These are phyloP conservation scores for Cyclanthera cordifolia DNA, from an alignment of 306 rosid genomes.

Conservation along the genomic window DNA sequence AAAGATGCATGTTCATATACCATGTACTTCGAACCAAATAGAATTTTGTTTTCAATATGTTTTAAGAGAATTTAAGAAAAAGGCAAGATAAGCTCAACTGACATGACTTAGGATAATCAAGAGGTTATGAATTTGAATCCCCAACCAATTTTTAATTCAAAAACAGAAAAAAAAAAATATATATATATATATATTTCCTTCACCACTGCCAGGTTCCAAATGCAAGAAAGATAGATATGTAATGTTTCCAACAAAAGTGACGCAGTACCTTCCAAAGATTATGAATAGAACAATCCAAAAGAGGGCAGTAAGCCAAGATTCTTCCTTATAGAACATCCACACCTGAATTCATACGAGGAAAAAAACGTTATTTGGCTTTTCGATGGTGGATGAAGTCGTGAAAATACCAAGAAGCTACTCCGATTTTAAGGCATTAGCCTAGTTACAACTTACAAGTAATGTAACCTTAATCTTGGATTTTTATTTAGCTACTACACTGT, in stretches of 20 bases:
- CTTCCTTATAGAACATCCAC: conserved; percentile 70
- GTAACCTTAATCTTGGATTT: no score
- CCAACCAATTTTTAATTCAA: no score
- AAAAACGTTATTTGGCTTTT: background rate
- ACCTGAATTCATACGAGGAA: conserved; percentile 36
- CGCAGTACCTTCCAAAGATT: conserved; percentile 70
- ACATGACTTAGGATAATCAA: no score
- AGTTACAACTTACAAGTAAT: background rate
- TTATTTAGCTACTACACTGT: background rate
- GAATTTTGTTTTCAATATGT: background rate
- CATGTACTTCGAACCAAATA: background rate
- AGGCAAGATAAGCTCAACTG: no score
- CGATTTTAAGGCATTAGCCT: background rate
- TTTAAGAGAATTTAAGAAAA: background rate
- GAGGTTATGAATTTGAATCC: no score
- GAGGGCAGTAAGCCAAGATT: conserved; percentile 41
- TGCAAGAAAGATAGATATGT: background rate
- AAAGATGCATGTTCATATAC: background rate
- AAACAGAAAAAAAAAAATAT: background rate
- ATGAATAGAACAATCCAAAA: conserved; percentile 57
- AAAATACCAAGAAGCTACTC: conserved; percentile 3
- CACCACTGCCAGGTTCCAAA: background rate
- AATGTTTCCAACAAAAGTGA: background rate
- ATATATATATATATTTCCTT: background rate
- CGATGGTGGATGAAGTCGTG: background rate